Evolutionary conservation across 163 green algal genomes (phyloP).

Genomic region (Chlorella variabilis): DNA sequence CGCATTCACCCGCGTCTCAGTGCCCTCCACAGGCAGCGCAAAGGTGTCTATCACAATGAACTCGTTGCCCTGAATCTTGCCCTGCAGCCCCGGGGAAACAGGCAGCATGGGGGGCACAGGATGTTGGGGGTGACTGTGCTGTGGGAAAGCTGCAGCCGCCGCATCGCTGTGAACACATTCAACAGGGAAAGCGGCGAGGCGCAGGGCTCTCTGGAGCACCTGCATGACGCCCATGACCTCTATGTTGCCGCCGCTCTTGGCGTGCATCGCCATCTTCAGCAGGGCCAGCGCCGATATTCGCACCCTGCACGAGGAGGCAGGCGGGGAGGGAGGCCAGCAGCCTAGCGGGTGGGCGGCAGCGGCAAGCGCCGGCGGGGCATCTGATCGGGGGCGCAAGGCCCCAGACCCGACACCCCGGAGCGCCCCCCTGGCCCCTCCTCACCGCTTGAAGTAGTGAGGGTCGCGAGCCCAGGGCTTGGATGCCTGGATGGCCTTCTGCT

Average conservation of each 20-base stretch:
- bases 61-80: conserved; percentile 84
- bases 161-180: too few species aligned
- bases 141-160: too few species aligned
- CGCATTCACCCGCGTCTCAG: conserved; percentile 96
- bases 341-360: not conserved
- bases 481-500: conserved; percentile 77
- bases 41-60: conserved; percentile 98
- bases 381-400: not conserved
- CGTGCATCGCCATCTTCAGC: conserved; percentile 96
- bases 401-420: not conserved
- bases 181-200: too few species aligned
- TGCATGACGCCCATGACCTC: conserved; percentile 87
- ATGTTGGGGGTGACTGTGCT: not conserved
- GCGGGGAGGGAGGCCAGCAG: too few species aligned
- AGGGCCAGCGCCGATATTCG: conserved; percentile 90
- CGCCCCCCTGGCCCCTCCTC: conserved; percentile 3
- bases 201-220: not conserved
- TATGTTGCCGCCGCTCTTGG: conserved; percentile 84
- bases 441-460: conserved; percentile 96
- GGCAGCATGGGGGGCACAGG: not conserved
- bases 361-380: too few species aligned
- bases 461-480: conserved; percentile 91
- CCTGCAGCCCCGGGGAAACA: conserved; percentile 75
- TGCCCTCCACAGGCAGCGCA: conserved; percentile 97
- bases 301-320: conserved; percentile 68